Conservation (phyloP, 1,284 basidiomycete species). For the Cryptococcus hybrid region DNA sequence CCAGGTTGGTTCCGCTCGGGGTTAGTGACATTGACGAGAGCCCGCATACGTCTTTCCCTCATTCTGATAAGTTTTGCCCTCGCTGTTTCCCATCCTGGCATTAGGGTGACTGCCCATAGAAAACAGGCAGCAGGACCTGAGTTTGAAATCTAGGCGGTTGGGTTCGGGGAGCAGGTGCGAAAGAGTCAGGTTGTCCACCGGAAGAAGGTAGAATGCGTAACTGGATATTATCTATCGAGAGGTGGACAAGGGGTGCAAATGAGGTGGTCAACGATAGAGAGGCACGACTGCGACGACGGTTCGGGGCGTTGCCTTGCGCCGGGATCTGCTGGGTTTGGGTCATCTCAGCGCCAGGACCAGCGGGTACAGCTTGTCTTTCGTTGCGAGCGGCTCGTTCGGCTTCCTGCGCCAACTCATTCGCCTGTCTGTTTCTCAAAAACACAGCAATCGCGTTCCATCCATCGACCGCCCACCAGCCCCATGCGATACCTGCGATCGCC, state of each 20-base stretch:
- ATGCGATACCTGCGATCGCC: slow-evolving; percentile 28
- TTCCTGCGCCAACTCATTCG: background rate
- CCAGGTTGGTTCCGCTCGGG: background rate
- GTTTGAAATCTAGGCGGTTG: slow-evolving; percentile 17
- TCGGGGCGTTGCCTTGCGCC: background rate
- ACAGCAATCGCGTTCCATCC: background rate
- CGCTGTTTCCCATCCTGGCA: slow-evolving; percentile 38
- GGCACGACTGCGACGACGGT: background rate
- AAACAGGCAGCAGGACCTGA: slow-evolving; percentile 36
- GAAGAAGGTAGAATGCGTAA: slow-evolving; percentile 20
- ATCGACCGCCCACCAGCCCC: slow-evolving; percentile 37
- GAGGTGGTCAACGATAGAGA: slow-evolving; percentile 18
- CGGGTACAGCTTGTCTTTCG: background rate
- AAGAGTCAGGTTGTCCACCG: slow-evolving; percentile 1
- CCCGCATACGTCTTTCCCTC: slow-evolving; percentile 39
- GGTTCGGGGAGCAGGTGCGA: slow-evolving; percentile 4
- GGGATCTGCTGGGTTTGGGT: background rate
- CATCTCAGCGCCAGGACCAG: background rate
- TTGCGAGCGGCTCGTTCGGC: background rate
- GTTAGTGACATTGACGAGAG: slow-evolving; percentile 7
- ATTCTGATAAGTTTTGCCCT: slow-evolving; percentile 34
- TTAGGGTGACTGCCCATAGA: slow-evolving; percentile 43
- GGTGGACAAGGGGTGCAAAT: background rate
- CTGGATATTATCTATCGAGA: slow-evolving; percentile 27
- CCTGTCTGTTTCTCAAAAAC: background rate